A percentile compares a stretch with the other conserved stretches of the same genome.
Evolutionary conservation across 306 rosid species (phyloP).

Genomic region (Carpinus fangiana): DNA sequence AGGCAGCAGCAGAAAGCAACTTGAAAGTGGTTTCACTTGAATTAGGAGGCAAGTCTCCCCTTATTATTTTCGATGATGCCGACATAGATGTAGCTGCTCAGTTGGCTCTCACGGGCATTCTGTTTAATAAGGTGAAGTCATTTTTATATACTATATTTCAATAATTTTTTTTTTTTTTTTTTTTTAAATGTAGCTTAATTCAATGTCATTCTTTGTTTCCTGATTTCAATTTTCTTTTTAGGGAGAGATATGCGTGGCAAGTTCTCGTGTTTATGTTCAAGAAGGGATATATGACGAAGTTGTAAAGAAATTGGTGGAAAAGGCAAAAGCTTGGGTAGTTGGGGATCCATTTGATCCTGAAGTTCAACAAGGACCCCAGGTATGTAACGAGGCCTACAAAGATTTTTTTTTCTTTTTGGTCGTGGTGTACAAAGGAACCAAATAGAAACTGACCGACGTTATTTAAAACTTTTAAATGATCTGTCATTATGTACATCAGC

Average conservation of each 20-base stretch:
- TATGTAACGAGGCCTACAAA: background rate
- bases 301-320: constrained; percentile 34
- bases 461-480: too few species aligned
- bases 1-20: constrained; percentile 80
- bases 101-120: constrained; percentile 67
- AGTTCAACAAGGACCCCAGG: constrained; percentile 60
- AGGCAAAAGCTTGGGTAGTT: constrained; percentile 42
- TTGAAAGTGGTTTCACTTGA: constrained; percentile 78
- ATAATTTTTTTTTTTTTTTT: too few species aligned
- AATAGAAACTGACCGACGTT: too few species aligned
- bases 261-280: constrained; percentile 56
- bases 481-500: too few species aligned
- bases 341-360: constrained; percentile 63
- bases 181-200: background rate
- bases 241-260: constrained; percentile 55
- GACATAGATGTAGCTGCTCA: constrained; percentile 63
- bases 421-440: too few species aligned
- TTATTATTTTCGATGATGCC: constrained; percentile 76
- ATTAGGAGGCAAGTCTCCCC: constrained; percentile 92
- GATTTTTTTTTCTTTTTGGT: background rate
- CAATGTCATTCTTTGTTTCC: background rate
- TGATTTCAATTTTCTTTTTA: background rate
- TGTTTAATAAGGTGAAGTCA: constrained; percentile 62
- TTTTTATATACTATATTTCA: background rate
- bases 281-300: constrained; percentile 52